Evolutionary conservation across 2,329 filamentous ascomycete genomes (phyloP), one percentile per base, ranked within the genome.

Genomic region (Cytospora mali): DNA sequence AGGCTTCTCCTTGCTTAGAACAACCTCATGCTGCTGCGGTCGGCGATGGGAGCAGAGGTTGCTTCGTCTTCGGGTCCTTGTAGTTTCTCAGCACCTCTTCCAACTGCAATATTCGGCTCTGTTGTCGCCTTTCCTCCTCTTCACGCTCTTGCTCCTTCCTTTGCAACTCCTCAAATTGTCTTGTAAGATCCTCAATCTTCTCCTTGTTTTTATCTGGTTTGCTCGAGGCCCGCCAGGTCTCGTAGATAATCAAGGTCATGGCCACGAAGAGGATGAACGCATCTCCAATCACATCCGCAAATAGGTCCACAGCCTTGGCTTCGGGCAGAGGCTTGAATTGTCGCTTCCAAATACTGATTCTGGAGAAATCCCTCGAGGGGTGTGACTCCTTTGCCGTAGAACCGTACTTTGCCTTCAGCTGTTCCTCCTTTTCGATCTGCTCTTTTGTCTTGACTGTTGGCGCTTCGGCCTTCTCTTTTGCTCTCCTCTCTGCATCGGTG

Each of bases 391-490:
- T 77, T 18, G 75, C 72, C 13, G 77, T 75, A 1, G 73, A 72
- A 31, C 77, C 77, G 65, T 77, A 74, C 66, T 76, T 80, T n/a
- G 77, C 76, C 33, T 72, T 75, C 23, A 75, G 69, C 42, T 78
- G 78, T 42, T 84, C 81, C 48, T 88, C 85, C 46, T 80, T 81
- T 59, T 80, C 80, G 50, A 77, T 71, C 69, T 88, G 83, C 70
- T 88, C 85, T 69, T 86, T 82, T 21, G 86, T 88, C 73, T 87
- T 87, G 48, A 87, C 86, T 1, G 86, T 88, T 10, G 86, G 85
- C 10, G 85, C 80, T 70, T 87, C 85, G 59, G 86, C 85, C 64
- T 82, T 84, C 69, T 89, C 86, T 68, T 81, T 87, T 16, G 85
- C 85, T 62, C 80, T 79, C 65, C 80, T 79, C 69, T 87, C 84